Evolutionary conservation across 106 monocot species (phyloP), one percentile per base, ranked within the genome.

Genomic region (Vanilla planifolia): DNA sequence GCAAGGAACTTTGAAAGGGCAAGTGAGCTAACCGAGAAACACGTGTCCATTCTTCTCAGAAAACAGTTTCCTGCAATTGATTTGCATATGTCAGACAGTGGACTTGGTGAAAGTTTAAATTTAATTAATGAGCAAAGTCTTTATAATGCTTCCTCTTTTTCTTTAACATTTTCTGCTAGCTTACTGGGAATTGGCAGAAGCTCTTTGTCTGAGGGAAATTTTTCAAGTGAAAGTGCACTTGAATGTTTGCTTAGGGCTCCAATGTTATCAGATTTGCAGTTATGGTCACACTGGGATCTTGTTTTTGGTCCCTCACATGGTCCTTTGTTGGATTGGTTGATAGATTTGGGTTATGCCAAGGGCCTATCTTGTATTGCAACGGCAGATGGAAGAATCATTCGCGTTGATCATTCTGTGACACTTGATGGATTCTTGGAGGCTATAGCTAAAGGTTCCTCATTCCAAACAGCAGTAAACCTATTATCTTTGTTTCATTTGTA

Each of bases 271-370:
- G 85, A 85, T 74, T 24, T 85, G 33, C 29, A 33, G 14, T 71
- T 63, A 5, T 85, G 80, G 80, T 80, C 85, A 24, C 80, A 85
- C 37, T 85, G 85, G 85, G 85, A 85, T 63, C 1, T 71, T 50
- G n/a, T 74, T 32, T 85, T 68, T 65, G 80, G 58, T 56, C 77
- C 80, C 8, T 61, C 73, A 25, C 66, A 77, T 56, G 85, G 85
- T 15, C 61, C 77, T 65, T 55, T 85, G 28, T 42, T 77, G 47
- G 55, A 73, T 30, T 85, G 85, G 85, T 63, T 85, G 15, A 37
- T 77, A 10, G 73, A 63, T 68, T 44, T 32, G 17, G 62, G 57
- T 5, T 23, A 19, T 20, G 36, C 44, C 15, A 43, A 67, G 34
- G 64, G 74, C 30, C 34, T 85, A 59, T 60, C 45, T 51, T 85